These are phyloP conservation scores for Trichophyton rubrum DNA, from an alignment of 2,329 filamentous ascomycete species.

Conservation along the genomic window DNA sequence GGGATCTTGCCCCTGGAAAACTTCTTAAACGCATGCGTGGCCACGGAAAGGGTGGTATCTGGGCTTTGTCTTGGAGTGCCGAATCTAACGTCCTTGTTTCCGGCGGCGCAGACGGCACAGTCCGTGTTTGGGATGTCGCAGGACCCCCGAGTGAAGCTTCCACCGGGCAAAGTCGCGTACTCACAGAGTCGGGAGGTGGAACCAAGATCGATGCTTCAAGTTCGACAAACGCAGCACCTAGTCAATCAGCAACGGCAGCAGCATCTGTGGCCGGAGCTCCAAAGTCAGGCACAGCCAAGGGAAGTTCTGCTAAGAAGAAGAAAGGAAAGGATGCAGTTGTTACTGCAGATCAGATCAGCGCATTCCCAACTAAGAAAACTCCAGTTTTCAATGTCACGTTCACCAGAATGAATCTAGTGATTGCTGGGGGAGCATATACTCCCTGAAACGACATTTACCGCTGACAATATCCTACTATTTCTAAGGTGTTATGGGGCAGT, in stretches of 20 bases:
- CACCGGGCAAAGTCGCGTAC: conserved; percentile 43
- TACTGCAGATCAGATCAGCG: conserved; percentile 84
- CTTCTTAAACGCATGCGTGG: conserved; percentile 87
- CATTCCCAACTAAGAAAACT: conserved; percentile 91
- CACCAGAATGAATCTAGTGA: conserved; percentile 85
- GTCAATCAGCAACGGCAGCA: conserved; percentile 26
- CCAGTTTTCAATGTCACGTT: conserved; percentile 89
- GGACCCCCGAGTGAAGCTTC: conserved; percentile 50
- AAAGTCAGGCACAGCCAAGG: background rate
- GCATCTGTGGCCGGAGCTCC: conserved; percentile 22
- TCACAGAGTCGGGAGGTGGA: conserved; percentile 38
- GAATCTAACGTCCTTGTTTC: conserved; percentile 86
- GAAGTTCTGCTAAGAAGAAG: conserved; percentile 41
- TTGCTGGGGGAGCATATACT: conserved; percentile 64
- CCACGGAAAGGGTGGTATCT: conserved; percentile 85
- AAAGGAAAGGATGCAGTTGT: conserved; percentile 82
- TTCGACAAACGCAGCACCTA: conserved; percentile 27
- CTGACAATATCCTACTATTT: background rate
- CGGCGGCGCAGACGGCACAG: conserved; percentile 80
- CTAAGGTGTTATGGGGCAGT: background rate
- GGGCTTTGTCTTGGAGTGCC: conserved; percentile 83
- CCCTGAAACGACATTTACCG: conserved; percentile 26
- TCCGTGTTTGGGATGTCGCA: conserved; percentile 85
- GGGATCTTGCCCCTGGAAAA: conserved; percentile 79
- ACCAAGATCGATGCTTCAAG: conserved; percentile 42